Percentiles rank a stretch among this genome's conserved stretches.
Conservation (phyloP, 768 basidiomycete species). For the Guyanaporus albipodus region DNA sequence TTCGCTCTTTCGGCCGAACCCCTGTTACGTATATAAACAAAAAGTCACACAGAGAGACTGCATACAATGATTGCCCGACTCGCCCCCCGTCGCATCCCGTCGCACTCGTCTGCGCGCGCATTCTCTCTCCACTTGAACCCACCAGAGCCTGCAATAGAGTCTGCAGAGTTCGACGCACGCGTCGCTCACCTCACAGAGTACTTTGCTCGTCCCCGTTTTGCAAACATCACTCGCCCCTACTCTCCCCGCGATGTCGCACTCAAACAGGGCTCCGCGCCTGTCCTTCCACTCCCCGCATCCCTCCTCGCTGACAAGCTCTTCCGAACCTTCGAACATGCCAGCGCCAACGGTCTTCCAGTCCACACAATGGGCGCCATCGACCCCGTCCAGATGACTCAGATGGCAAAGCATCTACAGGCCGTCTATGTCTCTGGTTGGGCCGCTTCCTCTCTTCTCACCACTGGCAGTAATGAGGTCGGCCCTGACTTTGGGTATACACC, state of each 20-base stretch:
- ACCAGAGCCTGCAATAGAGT: constrained; percentile 56
- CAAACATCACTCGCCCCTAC: constrained; percentile 73
- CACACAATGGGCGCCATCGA: constrained; percentile 94
- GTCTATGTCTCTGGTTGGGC: constrained; percentile 96
- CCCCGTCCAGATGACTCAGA: constrained; percentile 92
- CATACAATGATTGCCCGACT: constrained; percentile 21
- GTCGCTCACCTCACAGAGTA: constrained; percentile 64
- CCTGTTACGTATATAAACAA: too few relatives aligned
- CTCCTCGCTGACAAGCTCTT: constrained; percentile 87
- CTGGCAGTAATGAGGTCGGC: constrained; percentile 87
- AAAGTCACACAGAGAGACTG: too few relatives aligned
- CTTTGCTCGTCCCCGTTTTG: constrained; percentile 74
- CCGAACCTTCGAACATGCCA: constrained; percentile 57
- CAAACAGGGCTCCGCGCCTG: constrained; percentile 85
- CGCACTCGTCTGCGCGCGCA: constrained; percentile 29
- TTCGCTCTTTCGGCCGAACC: too few relatives aligned
- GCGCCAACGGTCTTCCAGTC: constrained; percentile 62
- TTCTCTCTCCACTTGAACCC: constrained; percentile 57
- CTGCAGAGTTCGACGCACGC: constrained; percentile 54
- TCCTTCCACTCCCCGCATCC: constrained; percentile 70
- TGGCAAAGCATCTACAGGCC: constrained; percentile 81
- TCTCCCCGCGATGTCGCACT: constrained; percentile 73
- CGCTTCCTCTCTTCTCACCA: constrained; percentile 79
- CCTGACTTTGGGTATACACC: constrained; percentile 74
- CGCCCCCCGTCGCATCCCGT: constrained; percentile 17